These are phyloP conservation scores for Neurospora hispaniola DNA, from an alignment of 495 filamentous ascomycete species.

Conservation along the genomic window DNA sequence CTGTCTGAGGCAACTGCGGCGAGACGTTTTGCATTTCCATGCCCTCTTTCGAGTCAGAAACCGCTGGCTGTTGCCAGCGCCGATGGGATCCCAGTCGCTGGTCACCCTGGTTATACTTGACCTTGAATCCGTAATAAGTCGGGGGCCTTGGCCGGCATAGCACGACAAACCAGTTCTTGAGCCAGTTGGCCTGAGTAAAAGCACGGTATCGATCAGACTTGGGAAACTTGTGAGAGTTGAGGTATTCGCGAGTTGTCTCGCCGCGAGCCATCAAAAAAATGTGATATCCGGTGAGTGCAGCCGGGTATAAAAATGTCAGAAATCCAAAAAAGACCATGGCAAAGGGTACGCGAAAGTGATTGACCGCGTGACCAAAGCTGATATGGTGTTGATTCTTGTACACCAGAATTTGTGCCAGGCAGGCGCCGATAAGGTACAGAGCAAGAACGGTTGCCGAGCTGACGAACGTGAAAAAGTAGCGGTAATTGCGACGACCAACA, in stretches of 20 bases:
- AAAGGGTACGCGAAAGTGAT: conserved; percentile 66
- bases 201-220: conserved; percentile 86
- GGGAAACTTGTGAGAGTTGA: conserved; percentile 88
- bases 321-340: conserved; percentile 80
- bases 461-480: conserved; percentile 92
- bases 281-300: conserved; percentile 78
- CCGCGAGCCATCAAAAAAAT: conserved; percentile 79
- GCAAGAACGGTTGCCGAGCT: conserved; percentile 62
- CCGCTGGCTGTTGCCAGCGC: conserved; percentile 1
- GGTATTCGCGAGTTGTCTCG: conserved; percentile 91
- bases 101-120: conserved; percentile 66
- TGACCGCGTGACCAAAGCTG: conserved; percentile 56
- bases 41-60: conserved; percentile 19
- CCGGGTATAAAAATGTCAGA: conserved; percentile 67
- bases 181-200: conserved; percentile 67
- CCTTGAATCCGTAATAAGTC: conserved; percentile 84
- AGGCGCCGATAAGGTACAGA: conserved; percentile 63
- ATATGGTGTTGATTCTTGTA: conserved; percentile 50
- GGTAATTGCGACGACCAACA: conserved; percentile 93
- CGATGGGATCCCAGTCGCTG: conserved; percentile 52
- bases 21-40: conserved; percentile 38
- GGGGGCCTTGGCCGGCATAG: conserved; percentile 76
- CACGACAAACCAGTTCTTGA: conserved; percentile 74
- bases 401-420: conserved; percentile 66
- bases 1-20: conserved; percentile 2